phyloP scores from a whole-genome alignment of 805 yeast species.

The Kodamaea jinghongensis region DNA sequence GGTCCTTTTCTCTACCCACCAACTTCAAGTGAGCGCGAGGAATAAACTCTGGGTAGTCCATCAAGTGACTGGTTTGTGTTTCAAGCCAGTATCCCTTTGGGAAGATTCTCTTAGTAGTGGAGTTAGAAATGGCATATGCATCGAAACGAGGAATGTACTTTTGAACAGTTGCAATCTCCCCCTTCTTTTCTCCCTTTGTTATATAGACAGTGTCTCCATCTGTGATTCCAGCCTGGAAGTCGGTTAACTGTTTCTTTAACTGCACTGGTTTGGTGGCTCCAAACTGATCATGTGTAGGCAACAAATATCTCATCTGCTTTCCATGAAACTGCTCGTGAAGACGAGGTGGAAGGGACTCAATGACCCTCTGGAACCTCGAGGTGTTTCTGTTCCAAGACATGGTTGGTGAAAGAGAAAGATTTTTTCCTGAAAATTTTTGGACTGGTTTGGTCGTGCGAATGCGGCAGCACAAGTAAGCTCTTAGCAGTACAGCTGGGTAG shows the following conservation, averaged over 20 bases:
- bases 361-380: constrained; percentile 36
- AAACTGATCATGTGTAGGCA: constrained; percentile 34
- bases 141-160: constrained; percentile 60
- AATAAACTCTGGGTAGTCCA: constrained; percentile 65
- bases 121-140: constrained; percentile 63
- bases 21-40: constrained; percentile 62
- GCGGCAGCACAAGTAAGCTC: neutral
- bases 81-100: constrained; percentile 74
- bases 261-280: too few relatives aligned
- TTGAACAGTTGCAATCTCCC: constrained; percentile 68
- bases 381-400: constrained; percentile 35
- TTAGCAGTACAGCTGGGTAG: neutral
- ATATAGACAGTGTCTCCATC: constrained; percentile 79
- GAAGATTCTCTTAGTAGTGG: constrained; percentile 61
- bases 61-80: constrained; percentile 68
- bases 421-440: constrained; percentile 9
- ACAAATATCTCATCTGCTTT: constrained; percentile 19
- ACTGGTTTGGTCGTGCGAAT: constrained; percentile 5
- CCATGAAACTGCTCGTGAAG: constrained; percentile 27
- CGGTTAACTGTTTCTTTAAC: constrained; percentile 33
- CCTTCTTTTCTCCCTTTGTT: constrained; percentile 65
- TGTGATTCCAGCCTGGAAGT: constrained; percentile 55
- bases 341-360: constrained; percentile 30
- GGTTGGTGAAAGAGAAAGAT: constrained; percentile 6
- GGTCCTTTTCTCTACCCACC: constrained; percentile 70